Percentiles rank a stretch among this genome's conserved stretches.
Evolutionary conservation across 352 stramenopile species (phyloP).

Genomic region (Phytophthora cryptogea): DNA sequence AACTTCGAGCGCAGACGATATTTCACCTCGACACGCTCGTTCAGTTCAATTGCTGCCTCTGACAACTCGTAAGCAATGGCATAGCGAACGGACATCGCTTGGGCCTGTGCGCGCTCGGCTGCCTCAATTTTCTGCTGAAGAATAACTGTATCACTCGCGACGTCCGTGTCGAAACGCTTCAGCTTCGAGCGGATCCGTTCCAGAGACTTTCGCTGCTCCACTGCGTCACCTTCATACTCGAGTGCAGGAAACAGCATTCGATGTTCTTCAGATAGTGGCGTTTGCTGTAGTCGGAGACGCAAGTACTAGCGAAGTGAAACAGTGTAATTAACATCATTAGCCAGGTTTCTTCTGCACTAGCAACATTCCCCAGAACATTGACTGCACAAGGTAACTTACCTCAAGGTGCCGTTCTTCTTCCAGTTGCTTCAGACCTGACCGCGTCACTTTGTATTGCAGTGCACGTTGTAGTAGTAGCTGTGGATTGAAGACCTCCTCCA

Average conservation of each 20-base stretch:
- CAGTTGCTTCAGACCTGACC: constrained; percentile 53
- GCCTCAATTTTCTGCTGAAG: constrained; percentile 79
- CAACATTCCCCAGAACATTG: background rate
- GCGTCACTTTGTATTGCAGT: constrained; percentile 72
- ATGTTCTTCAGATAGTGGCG: constrained; percentile 64
- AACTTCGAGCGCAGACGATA: constrained; percentile 52
- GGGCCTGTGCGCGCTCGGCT: constrained; percentile 60
- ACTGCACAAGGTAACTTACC: constrained; percentile 28
- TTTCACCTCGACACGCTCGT: constrained; percentile 56
- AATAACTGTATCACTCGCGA: constrained; percentile 73
- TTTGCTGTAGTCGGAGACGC: constrained; percentile 64
- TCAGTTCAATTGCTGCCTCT: constrained; percentile 64
- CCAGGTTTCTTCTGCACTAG: background rate
- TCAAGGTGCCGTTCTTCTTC: constrained; percentile 75
- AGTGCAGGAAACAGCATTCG: constrained; percentile 77
- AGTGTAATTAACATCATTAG: background rate
- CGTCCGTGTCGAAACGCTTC: constrained; percentile 57
- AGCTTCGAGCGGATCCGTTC: constrained; percentile 69
- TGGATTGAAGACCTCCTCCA: constrained; percentile 43
- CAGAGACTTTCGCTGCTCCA: constrained; percentile 46
- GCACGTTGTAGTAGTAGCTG: constrained; percentile 49
- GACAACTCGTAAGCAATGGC: constrained; percentile 64
- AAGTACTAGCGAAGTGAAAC: constrained; percentile 51
- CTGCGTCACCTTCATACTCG: constrained; percentile 37
- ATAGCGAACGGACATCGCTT: constrained; percentile 56